Conservation (phyloP, 306 rosid genomes). For the Citrullus amarus region DNA sequence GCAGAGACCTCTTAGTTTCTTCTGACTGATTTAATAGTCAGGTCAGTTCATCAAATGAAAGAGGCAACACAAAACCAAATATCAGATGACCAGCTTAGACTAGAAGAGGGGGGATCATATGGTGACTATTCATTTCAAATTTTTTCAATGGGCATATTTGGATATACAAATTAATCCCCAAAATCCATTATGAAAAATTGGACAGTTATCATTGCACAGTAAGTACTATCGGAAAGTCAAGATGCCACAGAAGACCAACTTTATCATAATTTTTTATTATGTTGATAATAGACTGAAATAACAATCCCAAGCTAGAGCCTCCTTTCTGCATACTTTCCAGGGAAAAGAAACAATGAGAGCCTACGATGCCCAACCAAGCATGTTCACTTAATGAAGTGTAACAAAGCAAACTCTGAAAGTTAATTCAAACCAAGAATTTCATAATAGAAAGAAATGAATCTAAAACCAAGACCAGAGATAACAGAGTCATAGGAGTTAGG, state of each 20-base stretch:
- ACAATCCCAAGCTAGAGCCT: neutral
- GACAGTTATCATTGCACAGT: neutral
- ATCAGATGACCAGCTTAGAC: neutral
- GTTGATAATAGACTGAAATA: neutral
- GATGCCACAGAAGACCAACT: neutral
- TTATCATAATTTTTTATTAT: neutral
- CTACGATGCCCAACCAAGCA: neutral
- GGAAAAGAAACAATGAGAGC: neutral
- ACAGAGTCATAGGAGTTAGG: constrained; percentile 13
- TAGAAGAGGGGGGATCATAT: neutral
- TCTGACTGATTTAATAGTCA: constrained; percentile 68
- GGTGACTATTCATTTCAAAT: neutral
- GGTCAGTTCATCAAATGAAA: neutral
- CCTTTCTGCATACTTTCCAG: neutral
- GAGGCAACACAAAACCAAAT: neutral
- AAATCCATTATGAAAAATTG: neutral
- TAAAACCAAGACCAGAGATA: constrained; percentile 16
- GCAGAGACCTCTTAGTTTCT: constrained; percentile 86
- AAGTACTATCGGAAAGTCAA: neutral
- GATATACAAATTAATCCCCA: neutral
- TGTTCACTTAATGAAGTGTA: neutral
- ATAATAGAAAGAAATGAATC: constrained; percentile 20
- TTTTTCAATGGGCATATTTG: neutral
- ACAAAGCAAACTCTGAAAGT: neutral
- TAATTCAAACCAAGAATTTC: neutral